Base-by-base conservation (phyloP, 75 land plant species). In the Picea glauca region DNA sequence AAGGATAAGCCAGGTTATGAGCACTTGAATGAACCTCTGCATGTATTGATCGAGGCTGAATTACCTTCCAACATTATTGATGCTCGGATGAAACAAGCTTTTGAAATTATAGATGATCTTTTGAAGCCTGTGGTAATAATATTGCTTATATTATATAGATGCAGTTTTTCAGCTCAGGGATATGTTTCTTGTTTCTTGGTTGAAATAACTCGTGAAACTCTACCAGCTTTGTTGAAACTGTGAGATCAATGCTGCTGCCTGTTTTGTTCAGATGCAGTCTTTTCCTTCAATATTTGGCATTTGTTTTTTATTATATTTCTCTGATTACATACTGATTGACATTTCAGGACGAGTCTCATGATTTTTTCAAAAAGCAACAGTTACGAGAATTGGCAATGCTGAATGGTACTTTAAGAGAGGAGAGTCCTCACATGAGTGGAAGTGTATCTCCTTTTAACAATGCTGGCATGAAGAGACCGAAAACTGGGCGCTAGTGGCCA, bases 1-100 rank as follows among this genome's bases (percentile, higher is more conserved):
- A 94, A 93, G 79, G 95, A 91, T 79, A 94, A 89, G 79, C 95
- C 96, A 77, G 98, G 98, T 31, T 95, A 93, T 80, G 98, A 95
- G 74, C 98, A 95, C 75, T 78, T 95, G 70, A 95, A 93, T 80
- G 98, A 95, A 80, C 93, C 95, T 35, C 76, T 95, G 61, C 98
- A 95, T 85, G 87, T 95, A 38, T 78, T 95, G 63, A 85, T 95
- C 31, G 98, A 95, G 86, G 96, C 98, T 38, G 93, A 95, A 81
- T 85, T 95, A 60, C 93, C 96, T n/a, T 92, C 93, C 15, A 87
- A 88, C 77, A 76, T 91, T 0, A 91, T 95, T 54, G 95, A 95
- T 77, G 26, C 85, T 4, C 90, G 83, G 23, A 80, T 95, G 77
- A 87, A 88, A 58, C 88, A 91, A 56, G 93, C 98, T 20, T 83